Base-by-base conservation (phyloP, 2,329 filamentous ascomycete species). In the Triangularia verruculosa region DNA sequence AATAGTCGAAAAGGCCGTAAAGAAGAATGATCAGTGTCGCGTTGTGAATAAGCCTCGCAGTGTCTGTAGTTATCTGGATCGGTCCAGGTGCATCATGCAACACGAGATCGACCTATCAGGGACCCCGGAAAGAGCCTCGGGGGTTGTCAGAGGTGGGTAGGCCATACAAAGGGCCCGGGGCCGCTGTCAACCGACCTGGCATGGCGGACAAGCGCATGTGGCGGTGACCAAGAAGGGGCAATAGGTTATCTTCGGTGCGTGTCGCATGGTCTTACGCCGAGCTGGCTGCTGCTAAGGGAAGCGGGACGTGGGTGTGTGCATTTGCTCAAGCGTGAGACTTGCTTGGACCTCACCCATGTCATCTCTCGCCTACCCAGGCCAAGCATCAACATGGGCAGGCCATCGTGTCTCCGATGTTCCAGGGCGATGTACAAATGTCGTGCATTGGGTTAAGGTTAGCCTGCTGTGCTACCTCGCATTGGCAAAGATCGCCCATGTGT, bases 341-440 rank as follows among this genome's bases (percentile, higher is more conserved):
- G 55, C 28, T 60, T 62, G 59, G 59, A 39, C 52, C 43, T 20
- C 39, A 47, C 39, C 39, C 39, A 47, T 52, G 51, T 13, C 51
- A 13, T 47, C 7, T n/a, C 25, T 56, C 25, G 54, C 25, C 54
- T 56, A 13, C 25, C n/a, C 6, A 57, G 20, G 32, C 32, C 55
- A 39, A 57, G 27, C 55, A 34, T 30, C 25, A 20, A 57, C 25
- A 57, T 39, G 27, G 34, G 34, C 39, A 59, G 15, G 57, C n/a
- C 51, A 63, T 61, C 57, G 57, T 51, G 62, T 55, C 54, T n/a
- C n/a, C n/a, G 51, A 24, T 54, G 20, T 24, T 54, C 51, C 51
- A 54, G 15, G 59, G 39, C 57, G 61, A 58, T 68, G 39, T 53
- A 65, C 67, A 68, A 57, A 70, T 70, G 65, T 66, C 69, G 66